Evolutionary conservation across 441 rosid genomes (phyloP).

Genomic region (Theobroma grandiflorum): DNA sequence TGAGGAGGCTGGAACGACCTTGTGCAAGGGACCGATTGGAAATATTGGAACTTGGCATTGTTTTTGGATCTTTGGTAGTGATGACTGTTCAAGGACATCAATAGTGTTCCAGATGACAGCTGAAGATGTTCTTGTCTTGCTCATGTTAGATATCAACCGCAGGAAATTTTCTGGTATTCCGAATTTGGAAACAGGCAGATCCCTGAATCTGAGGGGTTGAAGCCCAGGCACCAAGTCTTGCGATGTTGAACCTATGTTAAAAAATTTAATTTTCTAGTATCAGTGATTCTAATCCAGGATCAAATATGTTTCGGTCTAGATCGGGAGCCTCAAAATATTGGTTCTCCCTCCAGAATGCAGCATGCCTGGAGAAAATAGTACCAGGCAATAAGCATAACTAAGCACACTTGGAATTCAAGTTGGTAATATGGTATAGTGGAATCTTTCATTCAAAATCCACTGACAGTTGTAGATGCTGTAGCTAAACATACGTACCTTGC

Average conservation of each 20-base stretch:
- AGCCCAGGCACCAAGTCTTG: conserved; percentile 36
- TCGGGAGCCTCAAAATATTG: neutral
- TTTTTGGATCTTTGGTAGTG: conserved; percentile 21
- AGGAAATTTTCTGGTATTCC: conserved; percentile 12
- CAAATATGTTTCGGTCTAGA: neutral
- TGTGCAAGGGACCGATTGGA: conserved; percentile 45
- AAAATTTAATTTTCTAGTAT: neutral
- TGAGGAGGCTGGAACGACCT: conserved; percentile 28
- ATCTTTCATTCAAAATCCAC: too few species aligned
- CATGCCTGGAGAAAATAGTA: too few species aligned
- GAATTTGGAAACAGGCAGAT: conserved; percentile 30
- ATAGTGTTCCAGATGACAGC: conserved; percentile 45
- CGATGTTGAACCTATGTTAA: conserved; percentile 21
- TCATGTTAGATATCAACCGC: neutral
- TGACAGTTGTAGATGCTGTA: neutral
- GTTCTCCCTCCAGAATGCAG: neutral
- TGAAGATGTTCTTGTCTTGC: conserved; percentile 31
- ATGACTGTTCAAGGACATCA: conserved; percentile 37
- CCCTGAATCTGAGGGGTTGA: conserved; percentile 43
- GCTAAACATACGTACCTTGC: conserved; percentile 21
- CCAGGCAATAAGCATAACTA: too few species aligned
- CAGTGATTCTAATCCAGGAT: neutral
- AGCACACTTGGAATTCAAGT: neutral
- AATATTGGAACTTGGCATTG: conserved; percentile 37
- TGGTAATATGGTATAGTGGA: neutral